phyloP scores from a whole-genome alignment of 106 monocot genomes.

The Vanilla planifolia region DNA sequence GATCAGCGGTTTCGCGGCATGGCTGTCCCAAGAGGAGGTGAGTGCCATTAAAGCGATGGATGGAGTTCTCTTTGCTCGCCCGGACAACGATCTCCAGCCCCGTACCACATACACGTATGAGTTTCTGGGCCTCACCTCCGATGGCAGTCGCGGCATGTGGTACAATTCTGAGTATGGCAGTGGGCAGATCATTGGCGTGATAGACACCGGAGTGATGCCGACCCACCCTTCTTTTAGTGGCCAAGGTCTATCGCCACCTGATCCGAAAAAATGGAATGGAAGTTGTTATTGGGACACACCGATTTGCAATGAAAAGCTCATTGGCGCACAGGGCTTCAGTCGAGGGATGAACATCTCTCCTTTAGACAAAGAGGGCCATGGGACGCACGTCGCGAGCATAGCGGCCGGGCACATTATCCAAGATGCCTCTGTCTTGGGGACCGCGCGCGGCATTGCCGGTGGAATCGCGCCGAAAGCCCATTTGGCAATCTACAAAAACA shows the following conservation, averaged over 20 bases:
- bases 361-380: conserved; percentile 2
- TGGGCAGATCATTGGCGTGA: conserved; percentile 11
- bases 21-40: neutral
- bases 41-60: neutral
- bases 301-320: conserved; percentile 51
- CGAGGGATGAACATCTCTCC: neutral
- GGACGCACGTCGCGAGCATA: conserved; percentile 2
- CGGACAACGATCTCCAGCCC: neutral
- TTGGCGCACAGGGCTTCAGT: conserved; percentile 14
- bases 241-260: conserved; percentile 6
- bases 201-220: conserved; percentile 26
- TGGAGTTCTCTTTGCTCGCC: conserved; percentile 21
- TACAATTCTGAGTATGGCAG: neutral
- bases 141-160: neutral
- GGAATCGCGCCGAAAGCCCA: conserved; percentile 9
- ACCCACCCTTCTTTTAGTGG: conserved; percentile 24
- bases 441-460: neutral
- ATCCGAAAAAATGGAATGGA: conserved; percentile 47
- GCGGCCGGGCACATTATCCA: conserved; percentile 1
- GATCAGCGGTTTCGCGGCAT: conserved; percentile 11
- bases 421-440: neutral
- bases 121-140: conserved; percentile 21
- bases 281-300: conserved; percentile 24
- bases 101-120: conserved; percentile 21
- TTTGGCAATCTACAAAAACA: conserved; percentile 9